These are phyloP conservation scores for Lachancea nothofagi DNA, from an alignment of 805 yeast species.

Conservation along the genomic window DNA sequence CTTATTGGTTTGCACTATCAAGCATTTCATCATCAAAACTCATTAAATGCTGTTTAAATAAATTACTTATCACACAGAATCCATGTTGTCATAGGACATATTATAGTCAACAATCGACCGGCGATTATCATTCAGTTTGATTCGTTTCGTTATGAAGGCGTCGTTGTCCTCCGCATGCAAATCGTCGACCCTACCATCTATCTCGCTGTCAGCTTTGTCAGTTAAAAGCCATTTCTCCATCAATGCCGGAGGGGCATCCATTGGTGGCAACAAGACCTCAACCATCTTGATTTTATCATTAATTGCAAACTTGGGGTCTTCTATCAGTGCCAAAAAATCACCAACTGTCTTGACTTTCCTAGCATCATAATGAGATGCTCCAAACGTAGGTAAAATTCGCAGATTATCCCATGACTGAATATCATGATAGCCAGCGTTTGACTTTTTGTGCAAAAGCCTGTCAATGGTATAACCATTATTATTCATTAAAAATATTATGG, in stretches of 20 bases:
- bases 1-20: no score
- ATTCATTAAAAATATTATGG: conserved; percentile 55
- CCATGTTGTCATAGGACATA: not conserved
- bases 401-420: conserved; percentile 58
- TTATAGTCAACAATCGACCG: not conserved
- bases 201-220: not conserved
- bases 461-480: conserved; percentile 66
- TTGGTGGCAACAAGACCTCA: conserved; percentile 51
- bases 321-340: conserved; percentile 42
- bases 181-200: not conserved
- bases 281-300: conserved; percentile 46
- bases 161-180: not conserved
- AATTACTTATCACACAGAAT: not conserved
- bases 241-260: conserved; percentile 48
- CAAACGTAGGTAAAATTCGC: conserved; percentile 45
- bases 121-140: not conserved
- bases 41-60: not conserved
- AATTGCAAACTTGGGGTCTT: conserved; percentile 35
- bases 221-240: conserved; percentile 9
- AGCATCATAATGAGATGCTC: conserved; percentile 45
- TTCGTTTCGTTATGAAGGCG: not conserved
- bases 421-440: conserved; percentile 49
- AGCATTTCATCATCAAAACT: no score
- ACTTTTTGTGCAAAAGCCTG: conserved; percentile 52
- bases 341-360: conserved; percentile 42